phyloP scores from a whole-genome alignment of 2,329 filamentous ascomycete species.

The Talaromyces sp. region DNA sequence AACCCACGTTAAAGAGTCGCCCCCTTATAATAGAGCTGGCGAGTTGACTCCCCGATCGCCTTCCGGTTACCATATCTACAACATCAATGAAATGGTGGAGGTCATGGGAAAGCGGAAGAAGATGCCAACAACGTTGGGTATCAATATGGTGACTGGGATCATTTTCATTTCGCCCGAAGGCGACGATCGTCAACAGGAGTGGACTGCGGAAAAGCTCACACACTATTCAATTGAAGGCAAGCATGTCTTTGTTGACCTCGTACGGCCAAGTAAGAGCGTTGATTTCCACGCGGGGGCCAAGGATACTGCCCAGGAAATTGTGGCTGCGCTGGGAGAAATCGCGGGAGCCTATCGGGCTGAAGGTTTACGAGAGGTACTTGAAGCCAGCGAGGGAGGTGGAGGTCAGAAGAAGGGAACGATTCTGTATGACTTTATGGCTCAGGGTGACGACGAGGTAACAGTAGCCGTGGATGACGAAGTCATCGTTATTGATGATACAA shows the following conservation, averaged over 20 bases:
- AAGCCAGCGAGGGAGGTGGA: conserved; percentile 69
- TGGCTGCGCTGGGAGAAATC: conserved; percentile 82
- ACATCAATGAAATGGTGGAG: conserved; percentile 97
- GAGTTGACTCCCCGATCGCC: conserved; percentile 62
- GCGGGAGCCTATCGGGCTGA: conserved; percentile 84
- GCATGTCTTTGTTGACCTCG: conserved; percentile 92
- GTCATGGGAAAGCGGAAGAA: conserved; percentile 97
- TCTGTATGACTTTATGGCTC: conserved; percentile 94
- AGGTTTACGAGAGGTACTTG: conserved; percentile 78
- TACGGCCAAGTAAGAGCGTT: conserved; percentile 88
- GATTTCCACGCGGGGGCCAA: conserved; percentile 98
- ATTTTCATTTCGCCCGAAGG: conserved; percentile 88
- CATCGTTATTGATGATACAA: conserved; percentile 81
- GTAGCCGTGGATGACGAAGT: conserved; percentile 90
- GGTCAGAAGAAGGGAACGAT: conserved; percentile 80
- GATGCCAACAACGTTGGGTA: conserved; percentile 95
- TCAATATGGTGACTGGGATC: conserved; percentile 83
- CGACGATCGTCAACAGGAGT: conserved; percentile 86
- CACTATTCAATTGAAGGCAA: conserved; percentile 98
- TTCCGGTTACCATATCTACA: conserved; percentile 90
- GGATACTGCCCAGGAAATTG: conserved; percentile 93
- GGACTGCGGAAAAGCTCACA: conserved; percentile 93
- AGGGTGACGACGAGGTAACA: conserved; percentile 94
- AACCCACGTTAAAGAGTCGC: conserved; percentile 55
- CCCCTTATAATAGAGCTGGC: conserved; percentile 57